Base-by-base conservation (phyloP, 2,329 filamentous ascomycete species). In the Drechmeria coniospora region DNA sequence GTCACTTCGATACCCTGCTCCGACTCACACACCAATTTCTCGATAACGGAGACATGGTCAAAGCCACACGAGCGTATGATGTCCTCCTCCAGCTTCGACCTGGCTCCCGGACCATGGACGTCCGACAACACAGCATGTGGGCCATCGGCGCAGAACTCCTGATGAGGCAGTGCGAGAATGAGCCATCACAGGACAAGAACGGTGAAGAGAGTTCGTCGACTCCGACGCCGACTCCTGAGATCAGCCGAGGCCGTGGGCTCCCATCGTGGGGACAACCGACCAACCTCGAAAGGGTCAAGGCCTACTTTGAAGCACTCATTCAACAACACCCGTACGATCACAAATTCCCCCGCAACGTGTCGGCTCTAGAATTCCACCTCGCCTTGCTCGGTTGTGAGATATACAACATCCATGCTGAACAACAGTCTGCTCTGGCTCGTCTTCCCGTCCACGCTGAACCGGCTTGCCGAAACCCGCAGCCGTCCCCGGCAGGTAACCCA, bases 71-170 rank as follows among this genome's bases (percentile, higher is more conserved):
- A 33, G 79, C 80, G 1, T 87, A 82, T 63, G 76, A 72, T 1
- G 54, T 92, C 37, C 61, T 93, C 18, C 48, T 84, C 25, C 68
- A 77, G 26, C 64, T 71, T 25, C 43, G 46, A 8, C 46, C 48
- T 2, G 27, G 35, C 10, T 42, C 45, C 16, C 30, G 52, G 26
- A 54, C 56, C 6, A 59, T 86, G 13, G 82, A 93, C 46, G 50
- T 87, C 26, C 68, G 83, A 21, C 60, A 59, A 13, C 65, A 75
- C 42, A 67, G 71, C 20, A 65, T 79, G 37, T 94, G 86, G 87
- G 76, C 76, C 10, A 65, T 93, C 24, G 84, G 82, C 1, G 82
- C 81, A 2, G 86, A 93, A 53, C 69, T 94, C 13, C 54, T 93
- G 31, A 72, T 92, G 54, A 68, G 78, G 11, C 55, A 63, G 16